Evolutionary conservation across 139 green algal genomes (phyloP).

Genomic region (Haematococcus lacustris): DNA sequence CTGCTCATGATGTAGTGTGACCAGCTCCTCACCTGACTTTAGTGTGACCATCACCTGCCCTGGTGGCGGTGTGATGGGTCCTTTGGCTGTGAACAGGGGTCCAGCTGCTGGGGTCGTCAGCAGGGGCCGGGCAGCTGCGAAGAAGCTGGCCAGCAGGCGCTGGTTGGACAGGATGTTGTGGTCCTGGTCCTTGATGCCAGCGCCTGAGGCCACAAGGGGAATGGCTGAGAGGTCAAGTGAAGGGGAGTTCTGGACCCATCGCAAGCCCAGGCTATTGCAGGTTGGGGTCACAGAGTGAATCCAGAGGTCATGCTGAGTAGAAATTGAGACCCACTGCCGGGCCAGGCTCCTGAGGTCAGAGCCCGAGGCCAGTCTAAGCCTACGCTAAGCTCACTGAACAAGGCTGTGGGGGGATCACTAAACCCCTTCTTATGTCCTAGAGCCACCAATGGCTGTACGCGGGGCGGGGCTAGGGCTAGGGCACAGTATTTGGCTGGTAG

Average conservation of each 20-base stretch:
- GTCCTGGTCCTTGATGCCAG: constrained; percentile 15
- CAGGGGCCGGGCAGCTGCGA: background rate
- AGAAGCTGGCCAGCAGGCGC: constrained; percentile 11
- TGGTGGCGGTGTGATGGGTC: background rate
- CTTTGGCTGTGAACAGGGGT: background rate
- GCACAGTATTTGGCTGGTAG: too few species aligned
- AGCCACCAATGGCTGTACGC: too few species aligned
- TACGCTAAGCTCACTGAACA: too few species aligned
- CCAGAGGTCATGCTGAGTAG: background rate
- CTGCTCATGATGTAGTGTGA: too few species aligned
- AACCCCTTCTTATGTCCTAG: too few species aligned
- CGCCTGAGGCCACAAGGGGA: background rate
- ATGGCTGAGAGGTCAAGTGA: background rate
- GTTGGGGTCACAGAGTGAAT: background rate
- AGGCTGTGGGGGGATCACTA: too few species aligned
- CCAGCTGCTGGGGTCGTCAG: background rate
- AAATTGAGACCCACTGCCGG: background rate
- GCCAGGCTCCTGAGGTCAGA: too few species aligned
- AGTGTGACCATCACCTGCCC: background rate
- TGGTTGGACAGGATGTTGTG: constrained; percentile 15
- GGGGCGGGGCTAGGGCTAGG: too few species aligned
- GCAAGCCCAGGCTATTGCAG: background rate
- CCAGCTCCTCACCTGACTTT: background rate
- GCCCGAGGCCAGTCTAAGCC: too few species aligned
- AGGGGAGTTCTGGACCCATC: background rate